These are phyloP conservation scores for Tetracentron sinense DNA, from an alignment of 164 flowering plant genomes.

Conservation along the genomic window DNA sequence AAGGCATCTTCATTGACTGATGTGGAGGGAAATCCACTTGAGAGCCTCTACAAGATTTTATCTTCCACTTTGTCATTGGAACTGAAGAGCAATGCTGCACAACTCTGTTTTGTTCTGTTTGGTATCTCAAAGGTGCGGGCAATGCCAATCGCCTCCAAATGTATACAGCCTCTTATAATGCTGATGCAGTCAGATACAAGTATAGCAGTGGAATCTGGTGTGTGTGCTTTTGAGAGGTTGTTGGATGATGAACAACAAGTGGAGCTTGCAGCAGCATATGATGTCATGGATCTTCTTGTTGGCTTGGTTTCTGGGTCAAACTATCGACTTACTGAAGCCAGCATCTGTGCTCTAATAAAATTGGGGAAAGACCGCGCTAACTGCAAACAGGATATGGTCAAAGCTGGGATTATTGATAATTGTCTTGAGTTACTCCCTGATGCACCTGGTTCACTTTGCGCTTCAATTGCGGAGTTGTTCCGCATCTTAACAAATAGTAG, in stretches of 20 bases:
- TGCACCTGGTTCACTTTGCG: constrained; percentile 62
- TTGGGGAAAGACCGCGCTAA: constrained; percentile 78
- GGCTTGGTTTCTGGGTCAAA: constrained; percentile 60
- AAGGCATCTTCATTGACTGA: constrained; percentile 47
- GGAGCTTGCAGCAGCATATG: constrained; percentile 54
- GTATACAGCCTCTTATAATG: constrained; percentile 56
- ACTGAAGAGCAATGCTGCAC: constrained; percentile 63
- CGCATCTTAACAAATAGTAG: constrained; percentile 83
- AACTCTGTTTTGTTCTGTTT: constrained; percentile 60
- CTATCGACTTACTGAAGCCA: constrained; percentile 53
- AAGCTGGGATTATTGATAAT: constrained; percentile 63
- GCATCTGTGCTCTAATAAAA: constrained; percentile 64
- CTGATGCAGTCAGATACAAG: constrained; percentile 53
- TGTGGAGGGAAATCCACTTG: constrained; percentile 60
- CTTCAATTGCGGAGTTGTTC: constrained; percentile 65
- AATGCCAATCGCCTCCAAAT: constrained; percentile 54
- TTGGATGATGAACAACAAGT: constrained; percentile 72
- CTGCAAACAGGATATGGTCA: constrained; percentile 69
- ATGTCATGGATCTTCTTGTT: constrained; percentile 64
- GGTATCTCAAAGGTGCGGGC: constrained; percentile 45
- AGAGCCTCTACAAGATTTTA: constrained; percentile 49
- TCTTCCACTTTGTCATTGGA: constrained; percentile 52
- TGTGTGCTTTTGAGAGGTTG: constrained; percentile 71
- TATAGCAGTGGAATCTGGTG: constrained; percentile 54
- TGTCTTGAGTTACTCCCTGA: constrained; percentile 63